phyloP scores from a whole-genome alignment of 2,329 filamentous ascomycete genomes.

The Helotiales sp. region DNA sequence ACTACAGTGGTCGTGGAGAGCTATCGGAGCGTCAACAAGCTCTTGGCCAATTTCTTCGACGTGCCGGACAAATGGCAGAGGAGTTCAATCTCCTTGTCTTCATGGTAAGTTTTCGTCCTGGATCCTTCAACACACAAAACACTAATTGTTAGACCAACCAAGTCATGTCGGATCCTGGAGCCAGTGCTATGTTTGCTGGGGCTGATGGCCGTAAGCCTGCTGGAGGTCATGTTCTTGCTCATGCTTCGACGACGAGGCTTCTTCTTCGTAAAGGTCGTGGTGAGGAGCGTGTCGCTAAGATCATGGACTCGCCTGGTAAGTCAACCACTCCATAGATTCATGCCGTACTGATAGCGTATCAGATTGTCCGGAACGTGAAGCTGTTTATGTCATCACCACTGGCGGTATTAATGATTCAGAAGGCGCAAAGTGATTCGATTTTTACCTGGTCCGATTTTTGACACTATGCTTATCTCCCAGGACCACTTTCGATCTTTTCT shows the following conservation, averaged over 20 bases:
- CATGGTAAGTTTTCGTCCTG: slow-evolving; percentile 45
- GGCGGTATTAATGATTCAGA: slow-evolving; percentile 70
- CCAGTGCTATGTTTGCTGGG: slow-evolving; percentile 65
- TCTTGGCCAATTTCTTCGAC: slow-evolving; percentile 63
- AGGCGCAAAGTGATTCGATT: slow-evolving; percentile 41
- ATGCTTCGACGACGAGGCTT: slow-evolving; percentile 66
- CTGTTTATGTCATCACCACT: slow-evolving; percentile 69
- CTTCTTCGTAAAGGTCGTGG: slow-evolving; percentile 67
- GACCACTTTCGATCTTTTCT: background rate
- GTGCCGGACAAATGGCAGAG: slow-evolving; percentile 64
- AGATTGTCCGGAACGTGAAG: slow-evolving; percentile 63
- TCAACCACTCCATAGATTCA: background rate
- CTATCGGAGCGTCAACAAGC: slow-evolving; percentile 69
- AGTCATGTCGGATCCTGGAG: slow-evolving; percentile 70
- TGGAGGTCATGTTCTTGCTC: slow-evolving; percentile 67
- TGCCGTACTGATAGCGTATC: background rate
- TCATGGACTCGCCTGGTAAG: slow-evolving; percentile 65
- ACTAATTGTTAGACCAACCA: slow-evolving; percentile 58
- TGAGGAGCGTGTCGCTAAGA: slow-evolving; percentile 69
- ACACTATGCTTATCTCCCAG: background rate
- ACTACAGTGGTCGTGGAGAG: slow-evolving; percentile 67
- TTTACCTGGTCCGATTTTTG: background rate
- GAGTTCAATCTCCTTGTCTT: slow-evolving; percentile 69
- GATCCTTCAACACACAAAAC: background rate
- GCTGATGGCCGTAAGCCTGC: slow-evolving; percentile 68